Conservation (phyloP, 1,139 yeast genomes). For the Geotrichum candidum region DNA sequence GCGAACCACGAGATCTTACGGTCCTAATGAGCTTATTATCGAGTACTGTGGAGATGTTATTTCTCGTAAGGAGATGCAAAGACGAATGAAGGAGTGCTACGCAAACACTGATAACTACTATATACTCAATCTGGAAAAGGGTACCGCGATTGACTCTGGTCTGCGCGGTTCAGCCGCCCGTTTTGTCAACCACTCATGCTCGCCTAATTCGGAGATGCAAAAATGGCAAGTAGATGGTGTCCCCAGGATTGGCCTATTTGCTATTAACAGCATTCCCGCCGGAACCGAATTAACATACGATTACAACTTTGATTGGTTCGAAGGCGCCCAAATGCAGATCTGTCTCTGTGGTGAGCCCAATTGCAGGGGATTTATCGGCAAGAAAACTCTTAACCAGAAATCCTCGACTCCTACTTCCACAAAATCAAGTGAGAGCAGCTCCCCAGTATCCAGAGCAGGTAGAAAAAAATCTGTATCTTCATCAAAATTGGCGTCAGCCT, state of each 20-base stretch:
- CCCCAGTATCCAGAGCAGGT: neutral
- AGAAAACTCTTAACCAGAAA: neutral
- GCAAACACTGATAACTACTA: slow-evolving; percentile 31
- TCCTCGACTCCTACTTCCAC: neutral
- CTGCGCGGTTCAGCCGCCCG: slow-evolving; percentile 40
- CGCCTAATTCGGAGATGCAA: slow-evolving; percentile 41
- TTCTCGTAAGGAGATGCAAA: slow-evolving; percentile 32
- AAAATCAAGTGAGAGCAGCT: neutral
- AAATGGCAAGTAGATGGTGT: slow-evolving; percentile 40
- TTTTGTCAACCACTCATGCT: slow-evolving; percentile 42
- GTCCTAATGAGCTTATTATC: slow-evolving; percentile 37
- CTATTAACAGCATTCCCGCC: slow-evolving; percentile 34
- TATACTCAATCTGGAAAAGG: slow-evolving; percentile 37
- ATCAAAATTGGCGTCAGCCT: neutral
- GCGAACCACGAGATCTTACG: slow-evolving; percentile 34
- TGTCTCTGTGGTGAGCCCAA: slow-evolving; percentile 38
- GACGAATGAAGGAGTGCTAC: slow-evolving; percentile 30
- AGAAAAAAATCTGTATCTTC: neutral
- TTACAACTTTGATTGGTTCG: slow-evolving; percentile 41
- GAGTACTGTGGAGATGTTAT: slow-evolving; percentile 44
- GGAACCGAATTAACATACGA: slow-evolving; percentile 41
- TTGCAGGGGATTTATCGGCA: slow-evolving; percentile 39
- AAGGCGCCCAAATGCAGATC: slow-evolving; percentile 35
- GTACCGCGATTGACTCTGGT: slow-evolving; percentile 39
- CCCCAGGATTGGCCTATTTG: slow-evolving; percentile 41